Evolutionary conservation across 768 basidiomycete genomes (phyloP), one percentile per base, ranked within the genome.

Genomic region (Ramaria sp.): DNA sequence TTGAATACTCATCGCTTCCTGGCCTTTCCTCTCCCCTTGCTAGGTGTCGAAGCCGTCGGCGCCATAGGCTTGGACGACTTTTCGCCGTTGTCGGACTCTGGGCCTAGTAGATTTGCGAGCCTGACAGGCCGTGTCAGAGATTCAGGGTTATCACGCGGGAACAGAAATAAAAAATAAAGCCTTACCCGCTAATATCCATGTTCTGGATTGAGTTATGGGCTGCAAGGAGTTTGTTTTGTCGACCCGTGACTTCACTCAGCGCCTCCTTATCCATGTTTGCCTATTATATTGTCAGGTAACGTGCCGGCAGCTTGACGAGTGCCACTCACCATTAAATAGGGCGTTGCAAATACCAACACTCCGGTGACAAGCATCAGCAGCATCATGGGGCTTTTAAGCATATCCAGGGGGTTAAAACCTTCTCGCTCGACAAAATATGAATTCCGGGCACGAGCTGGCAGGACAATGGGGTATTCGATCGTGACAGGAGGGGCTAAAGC

Each of bases 341-440:
- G 88, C 78, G 79, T 82, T 22, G 73, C 77, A 25, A 90, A 66
- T 70, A 85, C 76, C 77, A 88, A 77, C 48, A 67, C 70, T 36
- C 76, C 87, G 43, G 76, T 83, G 59, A 76, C 66, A 28, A 79
- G 73, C 81, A 87, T 85, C 65, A 89, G 74, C 56, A 91, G 68
- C 74, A 86, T 85, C 88, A 91, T 89, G 6, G 88, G 88, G 63
- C 80, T 91, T 55, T 82, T 78, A 62, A 91, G 71, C 84, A 91
- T 88, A 50, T 71, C 78, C 55, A 84, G 52, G 22, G 88, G 58
- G 65, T 84, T 84, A 73, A 91, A 91, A 16, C 81, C 78, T 64
- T 88, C 77, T 30, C 65, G 77, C 24, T 84, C 80, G 27, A 80
- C 71, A 63, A 85, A 89, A 65, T 83, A 91, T 48, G 62, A 69